Percentiles rank a stretch among this genome's conserved stretches.
Conservation (phyloP, 2,329 filamentous ascomycete genomes). For the Xylogone sp. region DNA sequence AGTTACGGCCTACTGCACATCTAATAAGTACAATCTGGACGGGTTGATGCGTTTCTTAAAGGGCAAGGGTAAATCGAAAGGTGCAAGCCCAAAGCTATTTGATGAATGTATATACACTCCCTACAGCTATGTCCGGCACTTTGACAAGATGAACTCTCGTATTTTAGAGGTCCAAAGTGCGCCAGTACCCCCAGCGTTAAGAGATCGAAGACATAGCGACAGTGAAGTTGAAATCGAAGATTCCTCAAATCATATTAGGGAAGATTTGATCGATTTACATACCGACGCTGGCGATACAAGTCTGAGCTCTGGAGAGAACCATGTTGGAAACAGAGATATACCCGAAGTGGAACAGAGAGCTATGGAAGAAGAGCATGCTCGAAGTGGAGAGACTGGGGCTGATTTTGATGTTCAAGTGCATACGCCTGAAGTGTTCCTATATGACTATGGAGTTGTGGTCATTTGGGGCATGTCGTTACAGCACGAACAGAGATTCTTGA, state of each 20-base stretch:
- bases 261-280: constrained; percentile 62
- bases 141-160: constrained; percentile 24
- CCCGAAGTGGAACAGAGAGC: constrained; percentile 19
- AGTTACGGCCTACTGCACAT: constrained; percentile 95
- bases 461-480: constrained; percentile 96
- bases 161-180: constrained; percentile 21
- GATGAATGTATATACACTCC: constrained; percentile 98
- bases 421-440: constrained; percentile 91
- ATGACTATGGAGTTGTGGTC: constrained; percentile 95
- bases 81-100: constrained; percentile 84
- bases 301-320: constrained; percentile 29
- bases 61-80: constrained; percentile 70
- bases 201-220: constrained; percentile 71
- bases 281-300: constrained; percentile 28
- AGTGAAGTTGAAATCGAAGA: constrained; percentile 67
- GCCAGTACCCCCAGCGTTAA: constrained; percentile 32
- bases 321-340: constrained; percentile 9
- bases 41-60: constrained; percentile 88
- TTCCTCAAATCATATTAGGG: constrained; percentile 48
- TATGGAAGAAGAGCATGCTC: constrained; percentile 34
- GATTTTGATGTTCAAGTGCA: constrained; percentile 88
- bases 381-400: constrained; percentile 19
- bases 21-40: constrained; percentile 87
- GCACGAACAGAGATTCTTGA: constrained; percentile 86
- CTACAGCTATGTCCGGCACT: constrained; percentile 67